Evolutionary conservation across 352 stramenopile species (phyloP).

Genomic region (Phytophthora agathidicida): DNA sequence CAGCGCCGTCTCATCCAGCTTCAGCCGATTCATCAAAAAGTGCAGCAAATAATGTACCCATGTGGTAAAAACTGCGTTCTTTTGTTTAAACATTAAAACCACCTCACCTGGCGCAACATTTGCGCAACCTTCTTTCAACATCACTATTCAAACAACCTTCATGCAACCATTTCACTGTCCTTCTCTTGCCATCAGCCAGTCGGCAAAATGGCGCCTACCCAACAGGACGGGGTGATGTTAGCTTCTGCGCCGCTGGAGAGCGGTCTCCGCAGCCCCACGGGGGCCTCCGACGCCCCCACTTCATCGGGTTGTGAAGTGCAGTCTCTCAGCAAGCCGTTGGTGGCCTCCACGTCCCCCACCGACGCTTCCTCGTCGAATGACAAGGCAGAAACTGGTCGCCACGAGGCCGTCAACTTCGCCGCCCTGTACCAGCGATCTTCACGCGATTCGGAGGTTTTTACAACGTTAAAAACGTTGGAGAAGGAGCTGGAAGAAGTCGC

Average conservation of each 20-base stretch:
- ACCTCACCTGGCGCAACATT: no score
- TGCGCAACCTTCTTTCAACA: constrained; percentile 12
- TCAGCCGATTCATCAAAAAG: constrained; percentile 22
- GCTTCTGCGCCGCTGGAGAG: constrained; percentile 8
- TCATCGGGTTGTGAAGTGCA: background rate
- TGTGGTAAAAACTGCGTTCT: no score
- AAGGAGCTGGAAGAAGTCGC: constrained; percentile 65
- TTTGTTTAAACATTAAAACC: no score
- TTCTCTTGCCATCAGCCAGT: constrained; percentile 13
- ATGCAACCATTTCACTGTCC: background rate
- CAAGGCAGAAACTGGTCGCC: constrained; percentile 1
- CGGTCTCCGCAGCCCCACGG: constrained; percentile 12
- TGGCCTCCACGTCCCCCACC: constrained; percentile 25
- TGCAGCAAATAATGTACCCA: constrained; percentile 27
- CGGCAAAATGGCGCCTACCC: constrained; percentile 39
- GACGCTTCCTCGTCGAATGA: constrained; percentile 19
- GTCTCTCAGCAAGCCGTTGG: background rate
- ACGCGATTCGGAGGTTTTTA: constrained; percentile 55
- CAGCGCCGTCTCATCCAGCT: constrained; percentile 71
- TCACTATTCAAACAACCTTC: constrained; percentile 7
- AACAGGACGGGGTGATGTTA: constrained; percentile 25
- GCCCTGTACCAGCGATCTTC: constrained; percentile 70
- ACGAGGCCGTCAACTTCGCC: constrained; percentile 44
- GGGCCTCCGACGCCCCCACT: background rate
- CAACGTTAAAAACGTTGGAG: constrained; percentile 55